These are phyloP conservation scores for Typha latifolia DNA, from an alignment of 176 grass and related monocot species.

Conservation along the genomic window DNA sequence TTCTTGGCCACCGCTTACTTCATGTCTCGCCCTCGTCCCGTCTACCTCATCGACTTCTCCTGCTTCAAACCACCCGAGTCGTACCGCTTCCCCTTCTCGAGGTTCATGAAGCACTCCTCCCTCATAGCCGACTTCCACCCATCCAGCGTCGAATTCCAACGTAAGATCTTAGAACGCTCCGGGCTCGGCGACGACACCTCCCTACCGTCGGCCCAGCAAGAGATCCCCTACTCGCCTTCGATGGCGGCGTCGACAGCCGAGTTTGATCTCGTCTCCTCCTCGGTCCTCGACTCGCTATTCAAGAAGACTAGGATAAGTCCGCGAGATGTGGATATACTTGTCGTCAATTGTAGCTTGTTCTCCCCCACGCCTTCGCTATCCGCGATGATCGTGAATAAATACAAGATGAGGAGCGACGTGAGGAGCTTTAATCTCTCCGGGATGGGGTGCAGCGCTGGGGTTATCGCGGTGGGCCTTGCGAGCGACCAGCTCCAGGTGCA, in stretches of 20 bases:
- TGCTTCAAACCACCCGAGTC: slow-evolving; percentile 62
- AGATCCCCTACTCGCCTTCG: slow-evolving; percentile 48
- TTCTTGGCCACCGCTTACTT: slow-evolving; percentile 52
- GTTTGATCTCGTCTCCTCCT: slow-evolving; percentile 68
- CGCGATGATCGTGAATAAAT: slow-evolving; percentile 84
- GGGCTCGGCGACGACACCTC: slow-evolving; percentile 90
- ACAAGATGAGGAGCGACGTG: slow-evolving; percentile 77
- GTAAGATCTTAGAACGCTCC: slow-evolving; percentile 86
- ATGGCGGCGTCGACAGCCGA: slow-evolving; percentile 77
- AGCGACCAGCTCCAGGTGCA: slow-evolving; percentile 75
- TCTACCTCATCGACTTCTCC: slow-evolving; percentile 79
- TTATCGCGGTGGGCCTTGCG: slow-evolving; percentile 73
- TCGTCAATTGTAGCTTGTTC: slow-evolving; percentile 93
- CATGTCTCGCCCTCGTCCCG: slow-evolving; percentile 59
- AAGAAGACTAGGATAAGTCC: slow-evolving; percentile 50
- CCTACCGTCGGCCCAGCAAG: slow-evolving; percentile 56
- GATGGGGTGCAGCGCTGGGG: slow-evolving; percentile 91
- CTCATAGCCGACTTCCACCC: slow-evolving; percentile 55
- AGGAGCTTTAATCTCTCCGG: slow-evolving; percentile 74
- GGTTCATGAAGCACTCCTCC: slow-evolving; percentile 64
- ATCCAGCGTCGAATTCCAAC: slow-evolving; percentile 65
- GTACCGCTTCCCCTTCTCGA: slow-evolving; percentile 35
- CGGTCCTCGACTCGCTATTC: slow-evolving; percentile 67
- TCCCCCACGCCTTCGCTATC: slow-evolving; percentile 83
- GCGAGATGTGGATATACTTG: slow-evolving; percentile 68